phyloP scores from a whole-genome alignment of 805 yeast genomes.

The Saccharomycopsis fodiens region DNA sequence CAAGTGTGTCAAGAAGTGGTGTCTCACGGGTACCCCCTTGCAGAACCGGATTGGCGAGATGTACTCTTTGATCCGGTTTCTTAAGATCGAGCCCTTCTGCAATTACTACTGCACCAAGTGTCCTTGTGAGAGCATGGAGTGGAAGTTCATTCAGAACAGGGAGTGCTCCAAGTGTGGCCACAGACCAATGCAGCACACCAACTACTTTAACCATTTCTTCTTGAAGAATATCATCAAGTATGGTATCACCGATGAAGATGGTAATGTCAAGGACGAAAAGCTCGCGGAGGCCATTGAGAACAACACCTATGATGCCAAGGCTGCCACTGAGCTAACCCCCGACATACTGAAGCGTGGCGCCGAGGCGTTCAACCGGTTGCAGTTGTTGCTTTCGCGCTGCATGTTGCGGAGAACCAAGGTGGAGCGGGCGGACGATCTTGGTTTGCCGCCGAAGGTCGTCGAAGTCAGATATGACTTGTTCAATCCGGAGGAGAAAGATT shows the following conservation, averaged over 20 bases:
- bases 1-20: conserved; percentile 72
- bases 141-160: conserved; percentile 80
- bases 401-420: conserved; percentile 94
- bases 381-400: conserved; percentile 63
- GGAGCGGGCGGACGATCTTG: conserved; percentile 95
- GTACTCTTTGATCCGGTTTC: conserved; percentile 82
- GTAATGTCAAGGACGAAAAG: conserved; percentile 14
- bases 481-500: conserved; percentile 91
- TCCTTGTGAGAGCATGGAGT: conserved; percentile 70
- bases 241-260: conserved; percentile 64
- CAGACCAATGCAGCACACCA: conserved; percentile 90
- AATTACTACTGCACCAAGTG: conserved; percentile 91
- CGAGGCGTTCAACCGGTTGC: conserved; percentile 69
- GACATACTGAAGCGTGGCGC: conserved; percentile 36
- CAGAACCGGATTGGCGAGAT: conserved; percentile 96
- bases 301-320: neutral
- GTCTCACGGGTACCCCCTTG: conserved; percentile 92
- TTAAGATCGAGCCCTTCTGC: conserved; percentile 80
- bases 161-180: conserved; percentile 86
- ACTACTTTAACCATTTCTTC: conserved; percentile 93
- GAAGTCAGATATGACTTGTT: conserved; percentile 81
- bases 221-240: conserved; percentile 85
- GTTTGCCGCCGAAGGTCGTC: conserved; percentile 92
- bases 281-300: conserved; percentile 5
- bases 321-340: neutral